A percentile compares a stretch with the other conserved stretches of the same genome.
Conservation (phyloP, 495 filamentous ascomycete species). For the Echria macrotheca region DNA sequence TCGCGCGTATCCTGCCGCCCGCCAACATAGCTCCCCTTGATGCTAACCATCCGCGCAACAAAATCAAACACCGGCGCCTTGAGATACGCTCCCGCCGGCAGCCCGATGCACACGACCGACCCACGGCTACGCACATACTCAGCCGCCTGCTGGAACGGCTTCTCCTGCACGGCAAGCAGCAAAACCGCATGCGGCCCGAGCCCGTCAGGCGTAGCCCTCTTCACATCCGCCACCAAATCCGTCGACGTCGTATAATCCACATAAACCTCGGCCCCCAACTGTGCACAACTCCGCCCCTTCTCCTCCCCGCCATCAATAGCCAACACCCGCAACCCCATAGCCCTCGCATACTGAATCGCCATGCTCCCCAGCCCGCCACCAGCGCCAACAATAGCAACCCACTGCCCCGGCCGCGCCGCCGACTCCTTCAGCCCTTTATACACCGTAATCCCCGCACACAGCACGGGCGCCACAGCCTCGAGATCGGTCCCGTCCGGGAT, state of each 20-base stretch:
- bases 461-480: conserved; percentile 72
- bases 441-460: conserved; percentile 86
- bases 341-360: conserved; percentile 79
- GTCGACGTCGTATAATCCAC: conserved; percentile 70
- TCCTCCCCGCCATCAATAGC: conserved; percentile 77
- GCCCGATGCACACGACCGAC: conserved; percentile 74
- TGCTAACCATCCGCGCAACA: conserved; percentile 80
- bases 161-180: conserved; percentile 76
- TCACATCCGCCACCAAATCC: conserved; percentile 78
- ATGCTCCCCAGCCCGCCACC: conserved; percentile 80
- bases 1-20: conserved; percentile 80
- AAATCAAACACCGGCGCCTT: conserved; percentile 80
- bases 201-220: conserved; percentile 68
- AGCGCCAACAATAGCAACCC: conserved; percentile 79
- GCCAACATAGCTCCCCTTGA: conserved; percentile 90
- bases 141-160: conserved; percentile 89
- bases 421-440: conserved; percentile 91
- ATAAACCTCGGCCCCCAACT: conserved; percentile 64
- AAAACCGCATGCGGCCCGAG: conserved; percentile 85
- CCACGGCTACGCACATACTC: conserved; percentile 75
- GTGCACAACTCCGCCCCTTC: conserved; percentile 62
- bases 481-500: conserved; percentile 71
- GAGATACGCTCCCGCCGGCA: conserved; percentile 73
- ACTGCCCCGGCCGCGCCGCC: conserved; percentile 64
- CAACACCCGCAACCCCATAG: conserved; percentile 75